Conservation (phyloP, 768 basidiomycete species). For the Suillus paluster region DNA sequence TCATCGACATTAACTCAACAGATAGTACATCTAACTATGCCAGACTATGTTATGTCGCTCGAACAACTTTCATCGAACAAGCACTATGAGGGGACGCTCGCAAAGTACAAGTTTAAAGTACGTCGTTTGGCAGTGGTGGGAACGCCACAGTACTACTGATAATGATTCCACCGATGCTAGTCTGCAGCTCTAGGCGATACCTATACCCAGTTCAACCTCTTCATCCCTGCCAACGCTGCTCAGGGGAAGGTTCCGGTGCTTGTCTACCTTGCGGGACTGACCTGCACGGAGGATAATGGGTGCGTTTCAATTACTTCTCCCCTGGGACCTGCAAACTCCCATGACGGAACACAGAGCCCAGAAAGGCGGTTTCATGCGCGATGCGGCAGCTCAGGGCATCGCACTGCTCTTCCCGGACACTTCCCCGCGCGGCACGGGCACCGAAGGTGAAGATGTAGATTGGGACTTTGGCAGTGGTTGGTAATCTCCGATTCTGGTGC, state of each 20-base stretch:
- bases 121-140: slow-evolving; percentile 16
- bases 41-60: slow-evolving; percentile 37
- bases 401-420: slow-evolving; percentile 96
- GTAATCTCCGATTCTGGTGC: slow-evolving; percentile 8
- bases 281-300: slow-evolving; percentile 95
- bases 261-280: slow-evolving; percentile 87
- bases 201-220: slow-evolving; percentile 84
- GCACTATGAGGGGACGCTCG: slow-evolving; percentile 78
- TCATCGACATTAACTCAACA: slow-evolving; percentile 25
- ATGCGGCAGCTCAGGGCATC: slow-evolving; percentile 83
- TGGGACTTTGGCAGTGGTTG: slow-evolving; percentile 92
- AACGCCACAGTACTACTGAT: not conserved
- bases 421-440: slow-evolving; percentile 88
- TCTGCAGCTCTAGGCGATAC: slow-evolving; percentile 72
- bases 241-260: slow-evolving; percentile 70
- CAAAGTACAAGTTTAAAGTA: slow-evolving; percentile 88
- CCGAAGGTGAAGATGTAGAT: slow-evolving; percentile 76
- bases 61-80: slow-evolving; percentile 78
- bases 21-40: slow-evolving; percentile 19
- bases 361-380: slow-evolving; percentile 91
- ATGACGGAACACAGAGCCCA: slow-evolving; percentile 60
- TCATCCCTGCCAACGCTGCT: slow-evolving; percentile 68
- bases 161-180: slow-evolving; percentile 40
- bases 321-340: not conserved
- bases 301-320: slow-evolving; percentile 36